Percentiles rank a stretch among this genome's conserved stretches.
Conservation (phyloP, 306 rosid species). For the Corylus heterophylla region DNA sequence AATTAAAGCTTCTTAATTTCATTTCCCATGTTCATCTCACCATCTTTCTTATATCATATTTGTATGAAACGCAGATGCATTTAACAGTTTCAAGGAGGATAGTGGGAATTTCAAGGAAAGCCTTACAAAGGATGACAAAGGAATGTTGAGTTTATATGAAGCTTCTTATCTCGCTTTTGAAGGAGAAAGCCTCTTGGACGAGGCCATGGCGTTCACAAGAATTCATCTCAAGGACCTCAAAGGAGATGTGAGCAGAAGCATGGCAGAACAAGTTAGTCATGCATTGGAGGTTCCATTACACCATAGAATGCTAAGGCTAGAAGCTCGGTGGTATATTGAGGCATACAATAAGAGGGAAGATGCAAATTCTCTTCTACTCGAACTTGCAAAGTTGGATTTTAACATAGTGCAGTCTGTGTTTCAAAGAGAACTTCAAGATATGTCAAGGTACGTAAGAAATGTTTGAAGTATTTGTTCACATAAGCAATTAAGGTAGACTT, state of each 20-base stretch:
- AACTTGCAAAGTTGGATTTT: slow-evolving; percentile 50
- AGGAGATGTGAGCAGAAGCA: not conserved
- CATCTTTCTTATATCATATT: not conserved
- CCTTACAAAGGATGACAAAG: slow-evolving; percentile 36
- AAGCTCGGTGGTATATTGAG: slow-evolving; percentile 55
- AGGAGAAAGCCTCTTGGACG: slow-evolving; percentile 51
- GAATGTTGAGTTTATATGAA: slow-evolving; percentile 54
- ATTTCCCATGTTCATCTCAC: not conserved
- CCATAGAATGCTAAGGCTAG: slow-evolving; percentile 42
- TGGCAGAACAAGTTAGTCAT: slow-evolving; percentile 36
- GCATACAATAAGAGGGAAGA: slow-evolving; percentile 35
- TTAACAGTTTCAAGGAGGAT: slow-evolving; percentile 35
- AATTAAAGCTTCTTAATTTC: not conserved
- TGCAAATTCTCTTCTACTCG: slow-evolving; percentile 32
- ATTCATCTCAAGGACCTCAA: slow-evolving; percentile 32
- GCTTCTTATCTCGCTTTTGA: slow-evolving; percentile 48
- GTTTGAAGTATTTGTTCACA: not conserved
- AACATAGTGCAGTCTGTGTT: slow-evolving; percentile 48
- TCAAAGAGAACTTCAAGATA: slow-evolving; percentile 43
- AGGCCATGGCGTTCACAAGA: slow-evolving; percentile 42
- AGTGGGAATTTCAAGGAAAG: slow-evolving; percentile 25
- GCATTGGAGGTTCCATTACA: slow-evolving; percentile 52
- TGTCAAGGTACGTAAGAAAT: slow-evolving; percentile 35
- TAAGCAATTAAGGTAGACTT: no score
- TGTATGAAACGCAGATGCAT: slow-evolving; percentile 36